Conservation (phyloP, 805 yeast species). For the Candida railenensis region DNA sequence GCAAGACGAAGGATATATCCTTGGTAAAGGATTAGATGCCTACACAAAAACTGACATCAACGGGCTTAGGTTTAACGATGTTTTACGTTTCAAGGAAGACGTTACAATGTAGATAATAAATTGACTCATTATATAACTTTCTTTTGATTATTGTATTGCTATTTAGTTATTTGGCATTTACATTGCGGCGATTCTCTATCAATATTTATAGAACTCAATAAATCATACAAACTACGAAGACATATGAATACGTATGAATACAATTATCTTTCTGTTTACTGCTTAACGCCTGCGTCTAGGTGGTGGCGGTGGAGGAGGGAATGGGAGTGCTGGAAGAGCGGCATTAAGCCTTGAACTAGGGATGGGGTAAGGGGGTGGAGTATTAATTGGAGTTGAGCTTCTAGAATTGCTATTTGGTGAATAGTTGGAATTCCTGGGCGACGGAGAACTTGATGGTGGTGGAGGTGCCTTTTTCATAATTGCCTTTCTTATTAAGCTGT, state of each 20-base stretch:
- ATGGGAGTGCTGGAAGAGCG: conserved; percentile 3
- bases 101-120: conserved; percentile 23
- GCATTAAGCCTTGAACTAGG: not conserved
- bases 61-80: conserved; percentile 63
- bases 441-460: conserved; percentile 23
- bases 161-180: too few relatives aligned
- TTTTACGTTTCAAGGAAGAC: conserved; percentile 66
- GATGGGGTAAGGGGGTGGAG: conserved; percentile 8
- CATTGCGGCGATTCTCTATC: too few relatives aligned
- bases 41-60: conserved; percentile 52
- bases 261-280: too few relatives aligned
- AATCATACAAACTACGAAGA: too few relatives aligned
- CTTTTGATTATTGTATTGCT: too few relatives aligned
- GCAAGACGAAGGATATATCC: conserved; percentile 15
- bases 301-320: conserved; percentile 37
- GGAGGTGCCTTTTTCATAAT: conserved; percentile 37
- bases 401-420: not conserved
- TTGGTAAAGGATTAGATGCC: conserved; percentile 32
- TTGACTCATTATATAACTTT: too few relatives aligned
- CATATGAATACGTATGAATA: too few relatives aligned
- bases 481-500: conserved; percentile 28
- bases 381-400: not conserved
- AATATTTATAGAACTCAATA: too few relatives aligned
- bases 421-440: not conserved
- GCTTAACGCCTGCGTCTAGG: conserved; percentile 27